Conservation (phyloP, 768 basidiomycete genomes). For the Pholiota molesta region DNA sequence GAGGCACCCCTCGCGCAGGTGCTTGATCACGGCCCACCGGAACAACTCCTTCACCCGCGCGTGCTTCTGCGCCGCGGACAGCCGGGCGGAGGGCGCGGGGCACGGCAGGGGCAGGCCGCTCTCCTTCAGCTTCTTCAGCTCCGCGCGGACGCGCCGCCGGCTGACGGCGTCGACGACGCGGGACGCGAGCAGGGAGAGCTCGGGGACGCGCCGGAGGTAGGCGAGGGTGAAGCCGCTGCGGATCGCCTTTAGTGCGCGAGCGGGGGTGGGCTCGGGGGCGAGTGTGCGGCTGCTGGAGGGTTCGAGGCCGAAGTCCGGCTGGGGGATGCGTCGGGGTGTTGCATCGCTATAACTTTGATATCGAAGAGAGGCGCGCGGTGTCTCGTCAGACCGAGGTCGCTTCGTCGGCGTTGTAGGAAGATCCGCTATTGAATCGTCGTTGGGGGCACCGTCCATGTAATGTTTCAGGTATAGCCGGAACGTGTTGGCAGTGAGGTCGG, state of each 20-base stretch:
- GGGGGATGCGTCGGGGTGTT: conserved; percentile 14
- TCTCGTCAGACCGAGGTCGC: conserved; percentile 19
- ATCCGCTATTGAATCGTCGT: conserved; percentile 15
- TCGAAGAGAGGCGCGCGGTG: conserved; percentile 14
- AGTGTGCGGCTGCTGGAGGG: background rate
- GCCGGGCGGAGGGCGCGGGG: background rate
- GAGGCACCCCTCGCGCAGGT: conserved; percentile 74
- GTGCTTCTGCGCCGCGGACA: conserved; percentile 29
- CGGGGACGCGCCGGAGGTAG: conserved; percentile 77
- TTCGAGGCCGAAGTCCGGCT: conserved; percentile 3
- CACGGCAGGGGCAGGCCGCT: conserved; percentile 18
- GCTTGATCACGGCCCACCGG: conserved; percentile 60
- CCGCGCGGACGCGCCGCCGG: conserved; percentile 54
- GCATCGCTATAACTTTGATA: conserved; percentile 14
- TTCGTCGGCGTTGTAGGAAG: conserved; percentile 43
- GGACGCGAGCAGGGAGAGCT: conserved; percentile 63
- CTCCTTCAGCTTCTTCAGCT: conserved; percentile 45
- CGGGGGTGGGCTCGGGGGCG: background rate
- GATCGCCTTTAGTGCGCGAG: background rate
- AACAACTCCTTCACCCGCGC: conserved; percentile 72
- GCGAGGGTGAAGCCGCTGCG: conserved; percentile 67
- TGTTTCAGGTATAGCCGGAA: conserved; percentile 80
- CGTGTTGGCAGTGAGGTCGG: conserved; percentile 69
- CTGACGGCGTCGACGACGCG: conserved; percentile 66
- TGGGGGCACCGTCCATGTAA: conserved; percentile 65